Percentiles rank a stretch among this genome's conserved stretches.
phyloP scores from a whole-genome alignment of 345 rosid genomes.

The Carallia pectinifolia region DNA sequence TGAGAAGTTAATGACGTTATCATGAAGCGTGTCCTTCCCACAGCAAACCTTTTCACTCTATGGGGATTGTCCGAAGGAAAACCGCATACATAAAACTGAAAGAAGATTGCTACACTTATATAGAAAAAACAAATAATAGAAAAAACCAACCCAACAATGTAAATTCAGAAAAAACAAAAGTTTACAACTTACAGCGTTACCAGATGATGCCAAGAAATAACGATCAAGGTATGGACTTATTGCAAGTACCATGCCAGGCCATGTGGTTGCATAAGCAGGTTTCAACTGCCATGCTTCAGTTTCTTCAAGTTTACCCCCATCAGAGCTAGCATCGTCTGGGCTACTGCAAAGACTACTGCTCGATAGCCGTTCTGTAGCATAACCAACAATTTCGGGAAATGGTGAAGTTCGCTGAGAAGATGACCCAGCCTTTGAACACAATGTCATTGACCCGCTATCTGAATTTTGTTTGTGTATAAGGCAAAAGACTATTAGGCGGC shows the following conservation, averaged over 20 bases:
- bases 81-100: slow-evolving; percentile 85
- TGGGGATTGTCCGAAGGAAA: slow-evolving; percentile 67
- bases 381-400: slow-evolving; percentile 65
- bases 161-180: slow-evolving; percentile 13
- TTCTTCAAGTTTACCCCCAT: slow-evolving; percentile 80
- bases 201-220: slow-evolving; percentile 93
- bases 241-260: slow-evolving; percentile 92
- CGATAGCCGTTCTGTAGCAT: slow-evolving; percentile 69
- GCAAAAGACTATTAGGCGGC: slow-evolving; percentile 77
- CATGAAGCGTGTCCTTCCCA: slow-evolving; percentile 88
- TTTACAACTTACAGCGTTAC: slow-evolving; percentile 76
- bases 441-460: slow-evolving; percentile 70
- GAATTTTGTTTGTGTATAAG: slow-evolving; percentile 67
- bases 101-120: slow-evolving; percentile 24
- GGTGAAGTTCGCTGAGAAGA: slow-evolving; percentile 84
- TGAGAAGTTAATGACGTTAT: slow-evolving; percentile 73
- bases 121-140: slow-evolving; percentile 19
- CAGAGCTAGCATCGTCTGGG: slow-evolving; percentile 76
- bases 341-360: slow-evolving; percentile 83
- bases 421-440: slow-evolving; percentile 64
- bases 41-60: slow-evolving; percentile 68
- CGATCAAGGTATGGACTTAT: slow-evolving; percentile 89
- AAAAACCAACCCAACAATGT: slow-evolving; percentile 2
- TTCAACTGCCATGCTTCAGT: slow-evolving; percentile 80
- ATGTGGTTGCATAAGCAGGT: slow-evolving; percentile 45